phyloP scores from a whole-genome alignment of 2,329 filamentous ascomycete species.

The Sphaceloma murrayae region DNA sequence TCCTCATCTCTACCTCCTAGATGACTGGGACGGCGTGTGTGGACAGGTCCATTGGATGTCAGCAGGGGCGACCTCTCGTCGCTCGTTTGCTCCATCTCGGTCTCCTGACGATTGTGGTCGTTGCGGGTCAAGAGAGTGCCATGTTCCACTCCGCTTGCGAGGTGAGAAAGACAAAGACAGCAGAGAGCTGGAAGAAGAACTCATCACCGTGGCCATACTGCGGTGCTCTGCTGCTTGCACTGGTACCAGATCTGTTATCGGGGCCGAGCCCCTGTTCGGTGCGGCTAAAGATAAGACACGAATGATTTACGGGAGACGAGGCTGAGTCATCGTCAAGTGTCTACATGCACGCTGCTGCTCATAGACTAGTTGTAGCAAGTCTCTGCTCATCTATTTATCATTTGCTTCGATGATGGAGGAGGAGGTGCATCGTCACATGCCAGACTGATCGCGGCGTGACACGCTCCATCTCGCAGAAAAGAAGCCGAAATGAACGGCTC shows the following conservation, averaged over 20 bases:
- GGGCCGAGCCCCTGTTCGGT: neutral
- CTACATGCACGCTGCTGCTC: too few species aligned
- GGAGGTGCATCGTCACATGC: conserved; percentile 2
- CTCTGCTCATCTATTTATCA: too few species aligned
- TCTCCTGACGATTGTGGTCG: too few species aligned
- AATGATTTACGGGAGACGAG: neutral
- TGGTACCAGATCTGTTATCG: conserved; percentile 7
- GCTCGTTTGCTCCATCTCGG: too few species aligned
- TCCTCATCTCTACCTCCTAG: conserved; percentile 27
- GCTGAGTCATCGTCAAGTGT: conserved; percentile 14
- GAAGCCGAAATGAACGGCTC: conserved; percentile 7
- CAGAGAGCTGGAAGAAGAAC: too few species aligned
- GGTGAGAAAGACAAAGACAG: too few species aligned
- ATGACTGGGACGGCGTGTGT: neutral
- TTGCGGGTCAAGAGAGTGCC: too few species aligned
- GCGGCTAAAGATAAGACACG: conserved; percentile 7
- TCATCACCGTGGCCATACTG: too few species aligned
- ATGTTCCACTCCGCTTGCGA: too few species aligned
- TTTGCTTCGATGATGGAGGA: neutral
- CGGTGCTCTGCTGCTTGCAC: neutral
- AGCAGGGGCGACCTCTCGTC: conserved; percentile 1
- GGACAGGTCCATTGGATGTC: too few species aligned
- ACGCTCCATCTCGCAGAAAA: neutral
- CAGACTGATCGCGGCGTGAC: neutral
- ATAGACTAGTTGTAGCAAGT: too few species aligned